A percentile compares a stretch with the other conserved stretches of the same genome.
phyloP scores from a whole-genome alignment of 169 alveolate species.

The Cryptosporidium andersoni region DNA sequence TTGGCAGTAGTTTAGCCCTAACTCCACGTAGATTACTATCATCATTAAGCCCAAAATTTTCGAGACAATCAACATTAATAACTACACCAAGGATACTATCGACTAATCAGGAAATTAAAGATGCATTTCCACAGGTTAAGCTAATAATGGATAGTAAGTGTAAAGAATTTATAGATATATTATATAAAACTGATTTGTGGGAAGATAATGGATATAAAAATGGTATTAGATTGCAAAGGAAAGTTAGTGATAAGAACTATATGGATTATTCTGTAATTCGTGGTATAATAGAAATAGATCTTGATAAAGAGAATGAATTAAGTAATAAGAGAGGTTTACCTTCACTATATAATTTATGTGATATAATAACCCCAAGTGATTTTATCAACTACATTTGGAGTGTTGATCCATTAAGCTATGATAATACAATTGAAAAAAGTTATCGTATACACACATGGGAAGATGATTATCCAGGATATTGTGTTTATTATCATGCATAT shows the following conservation, averaged over 20 bases:
- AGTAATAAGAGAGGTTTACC: conserved; percentile 2
- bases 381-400: conserved; percentile 51
- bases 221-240: conserved; percentile 38
- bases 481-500: conserved; percentile 65
- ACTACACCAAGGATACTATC: not conserved
- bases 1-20: not conserved
- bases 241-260: not conserved
- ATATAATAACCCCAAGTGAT: conserved; percentile 47
- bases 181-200: conserved; percentile 40
- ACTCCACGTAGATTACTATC: not conserved
- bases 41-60: not conserved
- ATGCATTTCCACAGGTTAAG: conserved; percentile 16
- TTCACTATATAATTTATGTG: conserved; percentile 35
- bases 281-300: conserved; percentile 54
- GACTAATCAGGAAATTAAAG: conserved; percentile 19
- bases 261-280: conserved; percentile 21
- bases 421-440: conserved; percentile 63
- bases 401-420: conserved; percentile 58
- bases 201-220: conserved; percentile 53
- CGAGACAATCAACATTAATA: not conserved
- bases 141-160: conserved; percentile 27
- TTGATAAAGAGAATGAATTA: conserved; percentile 48
- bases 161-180: conserved; percentile 26
- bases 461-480: conserved; percentile 55
- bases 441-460: conserved; percentile 59